A percentile compares a stretch with the other conserved stretches of the same genome.
Conservation (phyloP, 139 green algal genomes). For the Chlamydomonas applanata region DNA sequence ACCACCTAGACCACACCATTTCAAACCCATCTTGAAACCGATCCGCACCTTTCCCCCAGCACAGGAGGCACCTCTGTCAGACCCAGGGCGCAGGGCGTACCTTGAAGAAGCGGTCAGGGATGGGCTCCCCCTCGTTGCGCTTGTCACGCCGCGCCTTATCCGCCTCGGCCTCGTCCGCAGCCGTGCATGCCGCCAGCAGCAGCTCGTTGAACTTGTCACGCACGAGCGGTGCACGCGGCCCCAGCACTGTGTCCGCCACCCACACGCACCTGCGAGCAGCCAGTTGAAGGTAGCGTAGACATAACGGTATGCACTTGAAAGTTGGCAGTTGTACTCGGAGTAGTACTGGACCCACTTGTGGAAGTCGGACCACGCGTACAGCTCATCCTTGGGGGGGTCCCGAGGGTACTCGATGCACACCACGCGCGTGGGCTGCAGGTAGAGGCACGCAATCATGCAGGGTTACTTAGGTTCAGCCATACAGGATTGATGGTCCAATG, state of each 20-base stretch:
- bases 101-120: slow-evolving; percentile 13
- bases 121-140: slow-evolving; percentile 17
- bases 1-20: too few species aligned
- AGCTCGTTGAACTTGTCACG: slow-evolving; percentile 39
- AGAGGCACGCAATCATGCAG: background rate
- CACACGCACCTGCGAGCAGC: slow-evolving; percentile 14
- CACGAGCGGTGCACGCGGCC: slow-evolving; percentile 20
- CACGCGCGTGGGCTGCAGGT: slow-evolving; percentile 29
- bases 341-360: slow-evolving; percentile 39
- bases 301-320: too few species aligned
- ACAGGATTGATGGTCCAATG: background rate
- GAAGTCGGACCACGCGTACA: slow-evolving; percentile 38
- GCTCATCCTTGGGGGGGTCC: slow-evolving; percentile 36
- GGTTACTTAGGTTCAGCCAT: background rate
- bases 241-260: slow-evolving; percentile 45
- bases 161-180: slow-evolving; percentile 41
- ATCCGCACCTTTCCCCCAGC: too few species aligned
- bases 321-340: too few species aligned
- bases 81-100: too few species aligned
- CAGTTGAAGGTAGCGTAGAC: background rate
- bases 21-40: too few species aligned
- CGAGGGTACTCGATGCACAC: slow-evolving; percentile 52
- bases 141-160: slow-evolving; percentile 30
- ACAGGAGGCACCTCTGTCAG: too few species aligned
- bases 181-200: slow-evolving; percentile 12